Evolutionary conservation across 495 filamentous ascomycete species (phyloP).

Genomic region (Daldinia concentrica): DNA sequence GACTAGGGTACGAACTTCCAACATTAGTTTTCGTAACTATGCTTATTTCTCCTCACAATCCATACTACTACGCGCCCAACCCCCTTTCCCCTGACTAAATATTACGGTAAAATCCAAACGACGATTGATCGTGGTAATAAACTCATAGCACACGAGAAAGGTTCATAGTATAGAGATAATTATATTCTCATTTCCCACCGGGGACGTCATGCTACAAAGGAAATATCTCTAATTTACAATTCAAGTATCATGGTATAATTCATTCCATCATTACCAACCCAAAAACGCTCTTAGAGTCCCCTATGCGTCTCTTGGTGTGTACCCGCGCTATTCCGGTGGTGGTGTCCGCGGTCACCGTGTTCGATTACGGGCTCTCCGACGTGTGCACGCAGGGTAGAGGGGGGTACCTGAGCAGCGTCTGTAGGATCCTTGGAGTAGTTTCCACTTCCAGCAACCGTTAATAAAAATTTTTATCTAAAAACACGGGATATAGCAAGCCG

Average conservation of each 20-base stretch:
- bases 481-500: not conserved
- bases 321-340: constrained; percentile 50
- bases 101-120: not conserved
- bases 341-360: constrained; percentile 52
- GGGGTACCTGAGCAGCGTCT: constrained; percentile 60
- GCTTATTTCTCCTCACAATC: no score
- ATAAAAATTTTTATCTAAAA: constrained; percentile 7
- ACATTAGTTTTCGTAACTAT: no score
- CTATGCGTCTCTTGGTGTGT: constrained; percentile 53
- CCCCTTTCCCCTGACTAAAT: no score
- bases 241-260: constrained; percentile 5
- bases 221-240: not conserved
- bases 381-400: constrained; percentile 52
- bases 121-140: no score
- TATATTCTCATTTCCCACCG: not conserved
- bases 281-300: constrained; percentile 46
- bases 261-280: constrained; percentile 19
- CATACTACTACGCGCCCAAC: no score
- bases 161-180: not conserved
- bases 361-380: constrained; percentile 52
- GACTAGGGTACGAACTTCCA: no score
- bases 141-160: no score
- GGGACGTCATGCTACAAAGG: not conserved
- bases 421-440: constrained; percentile 49
- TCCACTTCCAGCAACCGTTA: constrained; percentile 22